Base-by-base conservation (phyloP, 2,329 filamentous ascomycete species). In the Aspergillus aculeatinus region DNA sequence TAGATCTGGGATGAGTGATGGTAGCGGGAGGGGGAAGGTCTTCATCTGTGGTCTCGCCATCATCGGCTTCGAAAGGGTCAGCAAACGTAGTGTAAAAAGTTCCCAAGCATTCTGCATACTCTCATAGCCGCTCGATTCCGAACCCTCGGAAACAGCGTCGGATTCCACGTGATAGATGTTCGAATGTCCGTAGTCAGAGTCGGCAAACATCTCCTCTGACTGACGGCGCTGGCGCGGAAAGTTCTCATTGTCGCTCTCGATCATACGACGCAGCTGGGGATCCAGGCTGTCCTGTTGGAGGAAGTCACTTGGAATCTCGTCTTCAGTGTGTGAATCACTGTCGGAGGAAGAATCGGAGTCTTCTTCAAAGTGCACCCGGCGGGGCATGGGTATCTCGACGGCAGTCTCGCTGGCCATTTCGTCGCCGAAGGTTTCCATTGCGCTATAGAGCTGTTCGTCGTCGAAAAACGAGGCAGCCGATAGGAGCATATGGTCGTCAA, bases 291-390 rank as follows among this genome's bases (percentile, higher is more conserved):
- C 89, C 74, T 92, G 89, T 53, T 89, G 86, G 59, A 93, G 81
- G 73, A 94, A 94, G 60, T 94, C 87, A 71, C 92, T 87, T 1
- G 90, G 89, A 63, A 91, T 91, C 64, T 92, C 85, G 63, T 86
- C 85, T 61, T 85, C 74, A 0, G 72, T 75, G 58, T 75, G 73
- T 1, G 74, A 76, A 42, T 75, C 72, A 62, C 84, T 89, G 66
- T 91, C 88, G 59, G 88, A 77, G 14, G 75, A 85, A 54, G 87
- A 87, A 56, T 86, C 87, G 2, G 84, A 85, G 61, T 87, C 84
- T 57, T 76, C 73, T 65, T 82, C 79, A 68, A 95, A 95, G 68
- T 89, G 90, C 48, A 95, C 91, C 65, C 89, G 89, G 60, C 89
- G 78, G 29, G 78, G 74, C n/a, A 76, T 67, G 35, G 79, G 78